A percentile compares a stretch with the other conserved stretches of the same genome.
These are phyloP conservation scores for Eleusine indica DNA, from an alignment of 176 grass and related monocot species.

Conservation along the genomic window DNA sequence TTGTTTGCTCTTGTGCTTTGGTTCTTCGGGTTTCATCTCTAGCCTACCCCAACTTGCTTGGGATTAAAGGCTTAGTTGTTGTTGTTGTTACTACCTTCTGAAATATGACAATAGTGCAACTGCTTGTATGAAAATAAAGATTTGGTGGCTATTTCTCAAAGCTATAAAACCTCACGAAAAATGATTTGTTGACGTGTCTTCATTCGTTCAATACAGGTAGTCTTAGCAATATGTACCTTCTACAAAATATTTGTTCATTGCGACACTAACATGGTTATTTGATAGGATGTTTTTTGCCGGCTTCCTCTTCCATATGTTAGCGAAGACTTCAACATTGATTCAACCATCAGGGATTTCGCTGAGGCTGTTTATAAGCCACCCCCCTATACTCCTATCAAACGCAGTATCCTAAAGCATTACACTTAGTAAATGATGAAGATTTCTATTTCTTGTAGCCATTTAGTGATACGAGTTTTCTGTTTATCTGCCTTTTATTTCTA, in stretches of 20 bases:
- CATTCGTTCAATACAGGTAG: background rate
- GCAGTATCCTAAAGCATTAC: constrained; percentile 81
- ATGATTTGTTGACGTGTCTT: constrained; percentile 4
- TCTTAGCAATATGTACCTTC: constrained; percentile 27
- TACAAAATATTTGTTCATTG: constrained; percentile 26
- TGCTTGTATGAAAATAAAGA: constrained; percentile 2
- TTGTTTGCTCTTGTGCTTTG: too few relatives aligned
- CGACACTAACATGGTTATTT: constrained; percentile 45
- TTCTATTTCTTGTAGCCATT: constrained; percentile 31
- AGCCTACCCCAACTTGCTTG: too few relatives aligned
- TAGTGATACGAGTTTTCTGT: constrained; percentile 8
- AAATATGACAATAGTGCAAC: background rate
- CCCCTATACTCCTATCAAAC: constrained; percentile 72
- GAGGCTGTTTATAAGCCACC: constrained; percentile 61
- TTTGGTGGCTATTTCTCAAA: constrained; percentile 21
- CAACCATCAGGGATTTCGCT: constrained; percentile 56
- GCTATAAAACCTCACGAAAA: constrained; percentile 21
- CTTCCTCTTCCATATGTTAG: constrained; percentile 90
- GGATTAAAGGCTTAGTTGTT: too few relatives aligned
- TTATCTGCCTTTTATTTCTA: constrained; percentile 30
- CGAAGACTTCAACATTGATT: constrained; percentile 85
- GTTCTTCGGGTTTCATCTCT: too few relatives aligned
- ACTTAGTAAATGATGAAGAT: background rate
- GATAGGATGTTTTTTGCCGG: constrained; percentile 79
- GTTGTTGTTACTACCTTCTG: background rate